A percentile compares a stretch with the other conserved stretches of the same genome.
These are phyloP conservation scores for Apostasia shenzhenica DNA, from an alignment of 106 monocot species.

Conservation along the genomic window DNA sequence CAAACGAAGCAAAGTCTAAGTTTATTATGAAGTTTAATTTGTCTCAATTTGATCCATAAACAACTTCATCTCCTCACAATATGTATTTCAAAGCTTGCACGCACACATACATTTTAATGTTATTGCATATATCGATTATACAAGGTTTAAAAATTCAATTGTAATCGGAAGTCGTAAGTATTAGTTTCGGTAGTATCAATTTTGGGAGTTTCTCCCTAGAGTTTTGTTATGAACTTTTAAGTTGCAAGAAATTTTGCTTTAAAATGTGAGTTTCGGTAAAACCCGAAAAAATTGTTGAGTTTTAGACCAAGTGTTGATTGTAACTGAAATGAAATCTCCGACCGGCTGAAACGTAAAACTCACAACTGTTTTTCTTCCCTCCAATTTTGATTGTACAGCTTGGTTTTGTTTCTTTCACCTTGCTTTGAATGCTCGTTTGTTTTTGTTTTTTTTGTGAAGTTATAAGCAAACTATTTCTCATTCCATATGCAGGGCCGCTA, in stretches of 20 bases:
- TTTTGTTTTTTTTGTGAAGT: background rate
- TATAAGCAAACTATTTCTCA: background rate
- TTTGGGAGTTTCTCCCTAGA: background rate
- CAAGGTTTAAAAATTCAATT: background rate
- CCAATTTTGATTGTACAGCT: background rate
- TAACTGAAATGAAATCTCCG: background rate
- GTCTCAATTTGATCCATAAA: too few species aligned
- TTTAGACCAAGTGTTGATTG: background rate
- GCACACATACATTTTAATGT: background rate
- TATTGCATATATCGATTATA: background rate
- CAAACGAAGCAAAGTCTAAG: too few species aligned
- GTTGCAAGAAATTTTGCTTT: background rate
- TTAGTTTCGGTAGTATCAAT: background rate
- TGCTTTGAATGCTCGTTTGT: background rate
- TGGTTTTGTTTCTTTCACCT: background rate
- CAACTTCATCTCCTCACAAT: too few species aligned
- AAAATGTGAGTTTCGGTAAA: background rate
- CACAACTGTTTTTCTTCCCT: background rate
- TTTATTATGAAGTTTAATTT: too few species aligned
- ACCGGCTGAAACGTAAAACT: background rate
- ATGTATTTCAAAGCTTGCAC: too few species aligned
- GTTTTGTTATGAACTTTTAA: background rate
- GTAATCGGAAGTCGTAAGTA: background rate
- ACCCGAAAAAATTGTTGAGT: background rate
- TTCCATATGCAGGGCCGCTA: slow-evolving; percentile 1